Percentiles rank a stretch among this genome's conserved stretches.
These are phyloP conservation scores for Westerdykella ornata DNA, from an alignment of 2,329 filamentous ascomycete species.

Conservation along the genomic window DNA sequence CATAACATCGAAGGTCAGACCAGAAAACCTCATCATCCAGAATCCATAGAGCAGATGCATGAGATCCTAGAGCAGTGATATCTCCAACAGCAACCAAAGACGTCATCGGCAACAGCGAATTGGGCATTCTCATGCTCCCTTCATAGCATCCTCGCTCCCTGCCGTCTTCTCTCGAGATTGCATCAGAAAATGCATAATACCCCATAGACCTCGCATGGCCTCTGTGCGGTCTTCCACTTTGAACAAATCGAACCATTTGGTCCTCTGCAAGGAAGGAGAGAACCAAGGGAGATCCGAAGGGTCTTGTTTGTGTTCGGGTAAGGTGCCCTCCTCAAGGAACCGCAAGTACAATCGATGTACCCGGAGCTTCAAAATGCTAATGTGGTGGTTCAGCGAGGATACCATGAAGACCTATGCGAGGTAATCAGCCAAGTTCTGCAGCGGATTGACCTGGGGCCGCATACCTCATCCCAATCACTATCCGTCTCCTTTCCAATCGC, in stretches of 20 bases:
- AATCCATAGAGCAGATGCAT: no score
- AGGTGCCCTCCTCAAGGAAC: conserved; percentile 44
- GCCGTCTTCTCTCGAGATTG: conserved; percentile 12
- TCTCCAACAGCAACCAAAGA: no score
- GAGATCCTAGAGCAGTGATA: no score
- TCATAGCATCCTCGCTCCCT: conserved; percentile 5
- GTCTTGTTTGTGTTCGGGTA: conserved; percentile 18
- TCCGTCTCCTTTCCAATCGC: conserved; percentile 49
- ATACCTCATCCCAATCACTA: conserved; percentile 50
- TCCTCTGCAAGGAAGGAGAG: conserved; percentile 48
- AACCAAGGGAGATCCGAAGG: conserved; percentile 41
- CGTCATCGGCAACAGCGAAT: no score
- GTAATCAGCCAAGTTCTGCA: conserved; percentile 3
- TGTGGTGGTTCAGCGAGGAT: conserved; percentile 57
- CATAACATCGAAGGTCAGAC: no score
- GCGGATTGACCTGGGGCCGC: conserved; percentile 10
- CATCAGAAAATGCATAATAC: conserved; percentile 50
- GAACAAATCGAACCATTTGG: conserved; percentile 55
- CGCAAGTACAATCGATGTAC: conserved; percentile 52
- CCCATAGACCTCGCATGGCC: conserved; percentile 53
- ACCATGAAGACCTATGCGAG: conserved; percentile 52
- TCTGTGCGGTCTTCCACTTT: conserved; percentile 49
- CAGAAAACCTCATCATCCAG: no score
- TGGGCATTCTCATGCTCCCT: not conserved
- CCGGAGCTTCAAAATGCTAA: conserved; percentile 53